Evolutionary conservation across 139 green algal genomes (phyloP).

Genomic region (Micractinium conductrix): DNA sequence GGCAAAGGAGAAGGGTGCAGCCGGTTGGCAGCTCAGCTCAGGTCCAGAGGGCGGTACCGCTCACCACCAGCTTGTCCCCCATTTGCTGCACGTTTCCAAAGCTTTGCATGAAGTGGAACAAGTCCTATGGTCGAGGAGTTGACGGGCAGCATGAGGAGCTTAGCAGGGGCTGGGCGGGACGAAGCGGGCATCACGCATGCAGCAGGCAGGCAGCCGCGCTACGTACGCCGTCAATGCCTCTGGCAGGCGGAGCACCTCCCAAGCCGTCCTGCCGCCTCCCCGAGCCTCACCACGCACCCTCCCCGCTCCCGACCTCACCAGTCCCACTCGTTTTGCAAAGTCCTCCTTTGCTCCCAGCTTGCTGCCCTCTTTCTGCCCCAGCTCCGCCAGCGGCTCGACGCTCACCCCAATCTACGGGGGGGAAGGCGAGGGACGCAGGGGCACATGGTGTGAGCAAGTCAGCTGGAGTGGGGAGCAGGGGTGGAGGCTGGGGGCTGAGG

Average conservation of each 20-base stretch:
- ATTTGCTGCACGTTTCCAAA: constrained; percentile 43
- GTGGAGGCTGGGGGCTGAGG: not conserved
- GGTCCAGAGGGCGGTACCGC: too few species aligned
- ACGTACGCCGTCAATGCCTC: too few species aligned
- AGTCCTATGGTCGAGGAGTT: not conserved
- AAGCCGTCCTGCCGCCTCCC: not conserved
- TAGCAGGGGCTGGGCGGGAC: too few species aligned
- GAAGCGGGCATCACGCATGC: too few species aligned
- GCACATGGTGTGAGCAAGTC: not conserved
- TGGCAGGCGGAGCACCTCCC: too few species aligned
- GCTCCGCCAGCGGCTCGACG: constrained; percentile 29
- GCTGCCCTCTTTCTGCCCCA: constrained; percentile 30
- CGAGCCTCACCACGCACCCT: too few species aligned
- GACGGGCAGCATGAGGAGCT: too few species aligned
- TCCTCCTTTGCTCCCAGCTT: constrained; percentile 38
- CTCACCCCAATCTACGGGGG: constrained; percentile 18
- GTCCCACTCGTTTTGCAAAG: constrained; percentile 33
- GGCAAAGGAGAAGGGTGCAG: not conserved
- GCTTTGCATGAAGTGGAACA: constrained; percentile 48
- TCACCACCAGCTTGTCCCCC: constrained; percentile 52
- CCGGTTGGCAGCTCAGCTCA: too few species aligned
- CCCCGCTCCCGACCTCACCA: not conserved
- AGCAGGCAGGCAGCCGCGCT: too few species aligned
- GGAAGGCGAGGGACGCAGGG: not conserved
- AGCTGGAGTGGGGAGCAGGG: not conserved